phyloP scores from a whole-genome alignment of 75 land plant genomes.

The Picea glauca region DNA sequence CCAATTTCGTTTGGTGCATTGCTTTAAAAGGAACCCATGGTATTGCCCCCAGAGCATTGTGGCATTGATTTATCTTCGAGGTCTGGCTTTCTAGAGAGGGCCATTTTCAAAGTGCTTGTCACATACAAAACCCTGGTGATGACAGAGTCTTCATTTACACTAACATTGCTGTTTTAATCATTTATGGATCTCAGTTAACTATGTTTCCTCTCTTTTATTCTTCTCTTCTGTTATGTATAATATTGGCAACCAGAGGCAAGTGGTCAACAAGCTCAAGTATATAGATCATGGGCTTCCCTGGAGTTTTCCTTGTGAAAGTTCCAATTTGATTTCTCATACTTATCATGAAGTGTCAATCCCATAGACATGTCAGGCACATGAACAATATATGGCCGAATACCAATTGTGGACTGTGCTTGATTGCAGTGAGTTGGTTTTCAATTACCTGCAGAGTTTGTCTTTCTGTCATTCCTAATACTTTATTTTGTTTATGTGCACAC shows the following conservation, averaged over 20 bases:
- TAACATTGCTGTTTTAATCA: background rate
- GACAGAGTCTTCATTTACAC: background rate
- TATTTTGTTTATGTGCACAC: background rate
- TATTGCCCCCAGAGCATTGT: background rate
- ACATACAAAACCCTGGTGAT: background rate
- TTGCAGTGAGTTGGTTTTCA: background rate
- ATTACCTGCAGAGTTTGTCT: background rate
- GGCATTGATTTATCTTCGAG: background rate
- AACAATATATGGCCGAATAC: background rate
- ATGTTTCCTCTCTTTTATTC: background rate
- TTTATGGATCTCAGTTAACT: background rate
- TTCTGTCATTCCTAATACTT: background rate
- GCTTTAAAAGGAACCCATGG: background rate
- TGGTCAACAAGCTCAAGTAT: background rate
- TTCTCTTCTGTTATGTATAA: background rate
- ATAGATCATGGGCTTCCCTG: background rate
- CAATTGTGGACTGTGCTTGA: background rate
- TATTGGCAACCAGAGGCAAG: background rate
- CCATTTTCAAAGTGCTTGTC: background rate
- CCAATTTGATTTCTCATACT: background rate
- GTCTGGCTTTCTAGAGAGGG: background rate
- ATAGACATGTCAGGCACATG: background rate
- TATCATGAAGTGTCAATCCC: background rate
- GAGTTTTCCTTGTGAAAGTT: background rate
- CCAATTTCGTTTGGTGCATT: background rate